Evolutionary conservation across 2,329 filamentous ascomycete species (phyloP), one percentile per base, ranked within the genome.

Genomic region (Epichloe amarillans): DNA sequence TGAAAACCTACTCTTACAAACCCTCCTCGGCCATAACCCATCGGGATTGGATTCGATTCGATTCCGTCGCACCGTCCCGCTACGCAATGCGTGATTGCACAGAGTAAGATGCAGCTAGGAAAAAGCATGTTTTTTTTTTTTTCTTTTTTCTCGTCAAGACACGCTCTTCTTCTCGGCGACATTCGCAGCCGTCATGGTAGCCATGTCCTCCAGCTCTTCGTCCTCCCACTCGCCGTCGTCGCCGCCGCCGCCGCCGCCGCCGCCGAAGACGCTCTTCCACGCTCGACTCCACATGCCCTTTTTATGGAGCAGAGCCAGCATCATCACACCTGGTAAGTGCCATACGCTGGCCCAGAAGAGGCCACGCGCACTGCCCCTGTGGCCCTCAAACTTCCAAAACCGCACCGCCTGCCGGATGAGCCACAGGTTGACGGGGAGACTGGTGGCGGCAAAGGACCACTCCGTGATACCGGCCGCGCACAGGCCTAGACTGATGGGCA

Each of bases 271-370:
- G 51, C 80, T 79, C 51, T 74, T 77, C 82, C 85, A 91, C n/a
- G 91, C 79, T 15, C 89, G 77, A 56, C 82, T 77, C 88, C 88
- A 93, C 68, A 95, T 76, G 0, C 90, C 91, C 70, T 89, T 95
- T 77, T 98, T 98, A 68, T 95, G 88, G 50, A 86, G 79, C 67
- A 97, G 83, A 3, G 89, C 91, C 54, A 96, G 72, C 45, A 96
- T 88, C 74, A 98, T 81, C 41, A 97, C 77, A 26, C 84, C 85
- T 0, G 93, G 93, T 46, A 98, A 67, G 69, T 96, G 90, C 93
- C 91, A 97, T 10, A 98, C 88, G 65, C 88, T 95, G 2, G 93
- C 90, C 93, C 93, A 98, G 67, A 98, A 98, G 49, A 98, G 67
- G 0, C 84, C 83, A 51, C 88, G 78, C 2, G 93, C 90, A 17